These are phyloP conservation scores for Aspergillus tubingensis DNA, from an alignment of 2,329 filamentous ascomycete genomes.

Conservation along the genomic window DNA sequence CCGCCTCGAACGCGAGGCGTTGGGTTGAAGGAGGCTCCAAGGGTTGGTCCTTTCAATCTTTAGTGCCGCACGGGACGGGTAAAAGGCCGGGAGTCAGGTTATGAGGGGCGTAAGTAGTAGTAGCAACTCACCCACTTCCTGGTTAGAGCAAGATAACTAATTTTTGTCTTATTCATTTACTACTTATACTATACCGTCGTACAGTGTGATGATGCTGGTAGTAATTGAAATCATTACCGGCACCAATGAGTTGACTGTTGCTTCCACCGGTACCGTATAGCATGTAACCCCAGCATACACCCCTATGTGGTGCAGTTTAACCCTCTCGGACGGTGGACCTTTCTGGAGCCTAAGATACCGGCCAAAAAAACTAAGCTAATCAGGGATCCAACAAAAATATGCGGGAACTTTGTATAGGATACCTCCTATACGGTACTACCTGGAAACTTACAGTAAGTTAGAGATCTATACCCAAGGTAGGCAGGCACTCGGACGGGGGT, in stretches of 20 bases:
- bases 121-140: too few species aligned
- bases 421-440: neutral
- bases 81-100: neutral
- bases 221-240: neutral
- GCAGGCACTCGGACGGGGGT: too few species aligned
- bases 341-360: neutral
- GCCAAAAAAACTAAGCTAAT: too few species aligned
- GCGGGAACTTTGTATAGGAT: too few species aligned
- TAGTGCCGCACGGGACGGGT: neutral
- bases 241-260: neutral
- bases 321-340: neutral
- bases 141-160: neutral
- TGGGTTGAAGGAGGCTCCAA: constrained; percentile 4
- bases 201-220: too few species aligned
- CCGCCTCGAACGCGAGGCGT: constrained; percentile 1
- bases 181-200: too few species aligned
- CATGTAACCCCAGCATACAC: neutral
- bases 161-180: too few species aligned
- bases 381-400: too few species aligned
- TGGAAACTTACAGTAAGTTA: neutral
- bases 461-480: too few species aligned
- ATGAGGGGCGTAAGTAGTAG: too few species aligned
- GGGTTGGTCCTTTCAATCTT: neutral
- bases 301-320: neutral
- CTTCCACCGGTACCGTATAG: neutral